A percentile compares a stretch with the other conserved stretches of the same genome.
Conservation (phyloP, 2,329 filamentous ascomycete genomes). For the Bipolaris gigantea region DNA sequence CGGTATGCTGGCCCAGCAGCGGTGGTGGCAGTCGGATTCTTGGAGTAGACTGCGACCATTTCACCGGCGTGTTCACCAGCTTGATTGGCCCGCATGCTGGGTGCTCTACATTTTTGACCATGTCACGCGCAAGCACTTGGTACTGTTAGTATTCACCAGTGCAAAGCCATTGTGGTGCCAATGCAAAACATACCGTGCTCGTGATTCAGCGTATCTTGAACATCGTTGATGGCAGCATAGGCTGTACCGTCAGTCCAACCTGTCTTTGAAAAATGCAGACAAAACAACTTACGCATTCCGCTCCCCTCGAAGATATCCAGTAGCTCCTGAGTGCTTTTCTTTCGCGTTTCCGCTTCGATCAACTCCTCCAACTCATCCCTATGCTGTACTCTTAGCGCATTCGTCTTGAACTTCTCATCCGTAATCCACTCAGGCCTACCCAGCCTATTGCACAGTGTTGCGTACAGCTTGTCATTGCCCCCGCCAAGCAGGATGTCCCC, state of each 20-base stretch:
- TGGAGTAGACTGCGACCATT: slow-evolving; percentile 82
- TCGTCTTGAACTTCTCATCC: slow-evolving; percentile 61
- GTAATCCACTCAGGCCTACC: slow-evolving; percentile 61
- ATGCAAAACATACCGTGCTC: slow-evolving; percentile 66
- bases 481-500: slow-evolving; percentile 66
- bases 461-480: slow-evolving; percentile 65
- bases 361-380: slow-evolving; percentile 74
- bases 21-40: slow-evolving; percentile 78
- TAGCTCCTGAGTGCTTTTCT: slow-evolving; percentile 87
- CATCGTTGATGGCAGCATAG: slow-evolving; percentile 91
- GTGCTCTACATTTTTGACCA: slow-evolving; percentile 89
- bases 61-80: slow-evolving; percentile 91
- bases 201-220: slow-evolving; percentile 81
- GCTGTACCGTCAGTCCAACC: slow-evolving; percentile 45
- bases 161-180: background rate
- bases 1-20: slow-evolving; percentile 61
- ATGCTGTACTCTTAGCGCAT: slow-evolving; percentile 64
- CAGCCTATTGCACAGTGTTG: slow-evolving; percentile 60
- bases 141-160: slow-evolving; percentile 5
- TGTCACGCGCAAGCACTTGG: slow-evolving; percentile 70
- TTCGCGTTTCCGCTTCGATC: slow-evolving; percentile 74
- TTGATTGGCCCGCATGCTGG: slow-evolving; percentile 80
- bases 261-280: background rate
- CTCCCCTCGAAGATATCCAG: slow-evolving; percentile 82
- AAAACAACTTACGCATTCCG: slow-evolving; percentile 67